phyloP scores from a whole-genome alignment of 495 filamentous ascomycete species.

The Aspergillus mulundensis region DNA sequence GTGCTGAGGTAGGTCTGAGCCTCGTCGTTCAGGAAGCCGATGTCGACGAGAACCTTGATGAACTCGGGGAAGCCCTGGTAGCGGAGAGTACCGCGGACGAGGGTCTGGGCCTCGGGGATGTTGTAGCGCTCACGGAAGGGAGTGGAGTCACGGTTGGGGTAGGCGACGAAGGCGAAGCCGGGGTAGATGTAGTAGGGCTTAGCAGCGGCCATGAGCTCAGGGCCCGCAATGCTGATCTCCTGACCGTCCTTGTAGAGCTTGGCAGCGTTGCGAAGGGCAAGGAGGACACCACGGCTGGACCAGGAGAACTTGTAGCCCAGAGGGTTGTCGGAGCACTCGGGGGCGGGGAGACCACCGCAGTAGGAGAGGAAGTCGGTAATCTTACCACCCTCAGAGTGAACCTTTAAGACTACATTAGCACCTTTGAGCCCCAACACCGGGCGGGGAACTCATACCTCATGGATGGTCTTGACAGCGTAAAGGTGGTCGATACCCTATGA shows the following conservation, averaged over 20 bases:
- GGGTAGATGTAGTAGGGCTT: conserved; percentile 92
- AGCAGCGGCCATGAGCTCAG: conserved; percentile 78
- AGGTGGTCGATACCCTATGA: conserved; percentile 64
- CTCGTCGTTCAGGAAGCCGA: conserved; percentile 75
- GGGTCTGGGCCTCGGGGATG: conserved; percentile 70
- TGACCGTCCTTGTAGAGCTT: conserved; percentile 78
- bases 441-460: conserved; percentile 48
- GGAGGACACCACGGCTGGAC: conserved; percentile 78
- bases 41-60: conserved; percentile 79
- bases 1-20: conserved; percentile 55
- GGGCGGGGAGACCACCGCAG: conserved; percentile 83
- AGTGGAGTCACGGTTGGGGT: conserved; percentile 88
- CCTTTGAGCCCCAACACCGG: background rate
- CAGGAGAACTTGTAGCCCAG: conserved; percentile 96
- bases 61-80: conserved; percentile 88
- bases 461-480: conserved; percentile 87
- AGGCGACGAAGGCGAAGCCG: conserved; percentile 85
- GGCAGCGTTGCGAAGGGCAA: conserved; percentile 82
- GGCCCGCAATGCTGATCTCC: conserved; percentile 53
- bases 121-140: conserved; percentile 80
- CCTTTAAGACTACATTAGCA: conserved; percentile 11
- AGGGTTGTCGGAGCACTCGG: conserved; percentile 84
- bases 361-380: conserved; percentile 78
- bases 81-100: conserved; percentile 67
- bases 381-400: conserved; percentile 79